Percentiles rank a stretch among this genome's conserved stretches.
Conservation (phyloP, 2,329 filamentous ascomycete species). For the Nakataea oryzae region DNA sequence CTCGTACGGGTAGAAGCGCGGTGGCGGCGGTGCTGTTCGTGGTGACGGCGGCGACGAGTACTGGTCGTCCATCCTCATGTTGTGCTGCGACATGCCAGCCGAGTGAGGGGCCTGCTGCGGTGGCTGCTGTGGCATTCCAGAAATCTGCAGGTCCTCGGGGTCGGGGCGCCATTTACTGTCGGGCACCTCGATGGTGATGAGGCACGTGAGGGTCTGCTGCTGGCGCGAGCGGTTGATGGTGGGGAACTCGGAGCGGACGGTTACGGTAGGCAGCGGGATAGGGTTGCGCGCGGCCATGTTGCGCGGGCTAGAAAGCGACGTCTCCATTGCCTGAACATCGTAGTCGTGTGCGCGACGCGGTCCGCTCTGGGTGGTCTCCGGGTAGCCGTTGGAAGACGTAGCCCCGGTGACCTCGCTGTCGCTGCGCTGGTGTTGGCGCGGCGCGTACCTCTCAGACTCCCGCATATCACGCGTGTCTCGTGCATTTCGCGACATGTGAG, state of each 20-base stretch:
- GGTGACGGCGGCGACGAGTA: conserved; percentile 36
- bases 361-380: conserved; percentile 61
- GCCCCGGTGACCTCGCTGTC: conserved; percentile 69
- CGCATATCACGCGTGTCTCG: conserved; percentile 1
- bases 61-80: conserved; percentile 39
- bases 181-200: conserved; percentile 87
- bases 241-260: conserved; percentile 91
- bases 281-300: conserved; percentile 61
- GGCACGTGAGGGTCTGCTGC: conserved; percentile 87
- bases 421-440: conserved; percentile 59
- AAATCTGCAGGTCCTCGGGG: conserved; percentile 63
- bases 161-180: conserved; percentile 86
- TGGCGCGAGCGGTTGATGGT: conserved; percentile 86
- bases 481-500: conserved; percentile 22
- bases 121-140: conserved; percentile 30
- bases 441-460: conserved; percentile 32
- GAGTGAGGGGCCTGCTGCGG: conserved; percentile 9
- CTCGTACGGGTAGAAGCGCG: conserved; percentile 62
- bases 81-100: not conserved
- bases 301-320: conserved; percentile 65
- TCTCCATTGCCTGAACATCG: conserved; percentile 93
- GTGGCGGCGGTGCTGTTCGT: conserved; percentile 23
- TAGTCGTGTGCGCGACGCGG: conserved; percentile 76
- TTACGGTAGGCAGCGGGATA: conserved; percentile 85
- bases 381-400: conserved; percentile 69